Base-by-base conservation (phyloP, 495 filamentous ascomycete species). In the Xylaria grammica region DNA sequence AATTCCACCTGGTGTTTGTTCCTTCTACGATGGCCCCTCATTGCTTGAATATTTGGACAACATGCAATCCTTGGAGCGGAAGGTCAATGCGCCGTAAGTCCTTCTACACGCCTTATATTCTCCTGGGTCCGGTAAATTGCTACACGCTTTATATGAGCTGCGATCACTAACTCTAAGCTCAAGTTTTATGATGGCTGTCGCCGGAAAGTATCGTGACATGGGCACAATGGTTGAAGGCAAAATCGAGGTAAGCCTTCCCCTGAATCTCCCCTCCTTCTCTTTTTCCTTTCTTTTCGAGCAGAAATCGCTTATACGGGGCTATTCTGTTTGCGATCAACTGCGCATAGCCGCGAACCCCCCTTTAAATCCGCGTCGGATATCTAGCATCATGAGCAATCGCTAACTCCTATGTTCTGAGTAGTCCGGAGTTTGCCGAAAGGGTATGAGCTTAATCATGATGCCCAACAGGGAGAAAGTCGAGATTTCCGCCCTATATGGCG, bases 211-310 rank as follows among this genome's bases (percentile, higher is more conserved):
- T 81, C 87, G 89, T 69, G 94, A 98, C 77, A 91, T 99, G 90
- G 95, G 95, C 72, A 98, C 95, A 66, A 93, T 98, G 83, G 86
- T 96, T 20, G 96, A 99, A 79, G 95, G 95, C 58, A 97, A 97
- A 79, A 91, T 99, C 69, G 96, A 99, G 77, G 62, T 58, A 30
- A 30, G 53, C 17, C 6, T 13, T 36, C 27, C 19, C 9, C 22
- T 15, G 22, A 1, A 10, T 22, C 13, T 6, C 30, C 20, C 19
- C 3, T 53, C 19, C 50, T 8, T 32, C 20, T 34, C 4, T 36
- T 10, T 36, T 30, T 32, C 30, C 9, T 38, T 59, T n/a, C 19
- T 20, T 49, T 6, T 9, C 4, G 22, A 19, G 24, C 6, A 27
- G 0, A 4, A 2, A 20, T 32, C 32, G 24, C 51, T 9, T 8